phyloP scores from a whole-genome alignment of 768 basidiomycete genomes.

The Suillus bovinus region DNA sequence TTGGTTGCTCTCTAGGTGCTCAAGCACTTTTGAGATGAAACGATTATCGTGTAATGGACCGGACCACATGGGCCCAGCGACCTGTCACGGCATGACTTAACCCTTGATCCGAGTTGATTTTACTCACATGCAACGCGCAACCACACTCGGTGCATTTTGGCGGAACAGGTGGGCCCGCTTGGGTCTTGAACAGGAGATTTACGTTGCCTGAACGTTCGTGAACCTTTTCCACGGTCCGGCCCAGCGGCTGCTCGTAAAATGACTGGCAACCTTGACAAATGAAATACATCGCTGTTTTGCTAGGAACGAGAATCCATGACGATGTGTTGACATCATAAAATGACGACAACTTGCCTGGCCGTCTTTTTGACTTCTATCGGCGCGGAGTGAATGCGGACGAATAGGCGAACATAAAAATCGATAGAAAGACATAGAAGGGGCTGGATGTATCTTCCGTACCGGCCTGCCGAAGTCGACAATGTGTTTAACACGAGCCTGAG shows the following conservation, averaged over 20 bases:
- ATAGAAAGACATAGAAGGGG: constrained; percentile 91
- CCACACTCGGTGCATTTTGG: constrained; percentile 83
- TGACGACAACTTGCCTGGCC: constrained; percentile 57
- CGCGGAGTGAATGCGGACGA: constrained; percentile 73
- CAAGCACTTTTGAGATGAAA: constrained; percentile 75
- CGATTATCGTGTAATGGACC: constrained; percentile 77
- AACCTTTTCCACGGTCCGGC: constrained; percentile 63
- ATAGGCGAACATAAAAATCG: constrained; percentile 95
- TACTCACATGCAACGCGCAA: constrained; percentile 67
- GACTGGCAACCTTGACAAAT: constrained; percentile 84
- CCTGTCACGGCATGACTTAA: constrained; percentile 38
- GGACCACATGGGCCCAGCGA: constrained; percentile 97
- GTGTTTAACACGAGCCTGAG: constrained; percentile 89
- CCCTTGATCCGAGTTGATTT: not conserved
- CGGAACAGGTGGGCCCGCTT: constrained; percentile 63
- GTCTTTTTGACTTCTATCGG: constrained; percentile 84
- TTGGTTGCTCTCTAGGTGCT: constrained; percentile 64
- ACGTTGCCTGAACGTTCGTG: constrained; percentile 54
- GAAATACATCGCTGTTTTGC: constrained; percentile 85
- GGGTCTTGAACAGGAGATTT: constrained; percentile 72
- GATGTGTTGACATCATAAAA: not conserved
- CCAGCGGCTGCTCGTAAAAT: constrained; percentile 84
- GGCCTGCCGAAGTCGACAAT: constrained; percentile 81
- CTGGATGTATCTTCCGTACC: constrained; percentile 91
- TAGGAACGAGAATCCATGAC: constrained; percentile 34